Evolutionary conservation across 345 rosid species (phyloP), one percentile per base, ranked within the genome.

Genomic region (Salix udensis): DNA sequence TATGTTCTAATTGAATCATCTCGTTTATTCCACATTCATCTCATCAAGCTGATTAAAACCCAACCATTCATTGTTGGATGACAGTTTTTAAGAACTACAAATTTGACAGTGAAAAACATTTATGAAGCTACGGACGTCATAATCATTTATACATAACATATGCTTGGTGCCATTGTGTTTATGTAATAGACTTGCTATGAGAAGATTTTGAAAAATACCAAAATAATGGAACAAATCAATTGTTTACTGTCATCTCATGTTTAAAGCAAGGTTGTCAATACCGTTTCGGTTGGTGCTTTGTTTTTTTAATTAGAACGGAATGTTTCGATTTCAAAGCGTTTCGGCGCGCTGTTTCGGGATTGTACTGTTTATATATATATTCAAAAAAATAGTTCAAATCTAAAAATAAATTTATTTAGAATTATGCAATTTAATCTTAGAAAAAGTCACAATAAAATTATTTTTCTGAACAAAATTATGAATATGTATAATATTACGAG

Each of bases 331-430:
- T 34, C 0, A 6, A 34, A 34, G 36, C 1, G 1, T 34, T 34
- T 34, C 1, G 36, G 6, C 36, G 1, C 6, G 6, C 0, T 0
- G 6, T 34, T 34, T 34, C 36, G 1, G 0, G 6, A 6, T 34
- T 34, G 6, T 34, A 34, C 36, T 2, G 30, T 30, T 30, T 3
- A 3, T 31, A 31, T 3, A 31, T 31, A 31, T 31, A 31, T 31
- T 26, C 2, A 31, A 31, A 31, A 31, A 31, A 31, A 4, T 34
- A 34, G 5, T 34, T 34, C 36, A 34, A 5, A 34, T 34, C 36
- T 5, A 4, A 34, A 34, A 34, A 34, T 34, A 34, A 34, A 34
- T 0, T 4, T 4, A 34, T 34, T 34, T 4, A 34, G 36, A 34
- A 34, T 5, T 34, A 1, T 34, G 36, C 36, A 34, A 34, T 34